phyloP scores from a whole-genome alignment of 108 stramenopile genomes.

The Discostella stelligeroides region DNA sequence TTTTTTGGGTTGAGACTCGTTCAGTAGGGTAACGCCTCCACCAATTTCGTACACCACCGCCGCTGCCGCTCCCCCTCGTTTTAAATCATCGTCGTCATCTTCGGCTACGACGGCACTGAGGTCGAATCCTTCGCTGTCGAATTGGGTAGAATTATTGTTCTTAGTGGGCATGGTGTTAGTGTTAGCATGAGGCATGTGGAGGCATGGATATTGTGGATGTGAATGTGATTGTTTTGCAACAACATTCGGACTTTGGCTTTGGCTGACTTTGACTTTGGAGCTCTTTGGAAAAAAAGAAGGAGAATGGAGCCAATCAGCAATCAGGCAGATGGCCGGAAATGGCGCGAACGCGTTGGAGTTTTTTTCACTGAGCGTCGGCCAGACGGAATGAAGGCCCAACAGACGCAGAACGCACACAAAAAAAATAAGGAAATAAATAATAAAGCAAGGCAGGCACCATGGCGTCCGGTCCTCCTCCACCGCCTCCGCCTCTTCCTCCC shows the following conservation, averaged over 20 bases:
- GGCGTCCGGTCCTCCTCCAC: slow-evolving; percentile 8
- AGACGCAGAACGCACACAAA: background rate
- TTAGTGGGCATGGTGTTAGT: background rate
- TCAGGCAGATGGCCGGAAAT: too few relatives aligned
- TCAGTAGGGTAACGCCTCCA: slow-evolving; percentile 5
- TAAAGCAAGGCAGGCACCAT: background rate
- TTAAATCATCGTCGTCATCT: background rate
- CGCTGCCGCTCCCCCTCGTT: background rate
- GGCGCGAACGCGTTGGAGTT: too few relatives aligned
- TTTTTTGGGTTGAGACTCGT: background rate
- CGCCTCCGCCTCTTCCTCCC: slow-evolving; percentile 3
- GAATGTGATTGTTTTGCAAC: too few relatives aligned
- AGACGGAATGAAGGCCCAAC: background rate
- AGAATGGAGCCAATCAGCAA: too few relatives aligned
- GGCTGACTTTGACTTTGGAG: too few relatives aligned
- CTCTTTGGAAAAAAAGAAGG: too few relatives aligned
- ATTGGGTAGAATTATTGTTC: slow-evolving; percentile 8
- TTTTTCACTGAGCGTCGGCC: too few relatives aligned
- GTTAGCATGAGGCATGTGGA: too few relatives aligned
- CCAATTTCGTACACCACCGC: slow-evolving; percentile 21
- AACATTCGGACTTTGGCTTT: too few relatives aligned
- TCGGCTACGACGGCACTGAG: slow-evolving; percentile 5
- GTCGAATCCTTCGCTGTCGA: slow-evolving; percentile 35
- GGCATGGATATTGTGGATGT: too few relatives aligned
- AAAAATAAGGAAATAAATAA: too few relatives aligned